Evolutionary conservation across 805 yeast species (phyloP), one percentile per base, ranked within the genome.

Genomic region (Vanderwaltozyma tropicalis): DNA sequence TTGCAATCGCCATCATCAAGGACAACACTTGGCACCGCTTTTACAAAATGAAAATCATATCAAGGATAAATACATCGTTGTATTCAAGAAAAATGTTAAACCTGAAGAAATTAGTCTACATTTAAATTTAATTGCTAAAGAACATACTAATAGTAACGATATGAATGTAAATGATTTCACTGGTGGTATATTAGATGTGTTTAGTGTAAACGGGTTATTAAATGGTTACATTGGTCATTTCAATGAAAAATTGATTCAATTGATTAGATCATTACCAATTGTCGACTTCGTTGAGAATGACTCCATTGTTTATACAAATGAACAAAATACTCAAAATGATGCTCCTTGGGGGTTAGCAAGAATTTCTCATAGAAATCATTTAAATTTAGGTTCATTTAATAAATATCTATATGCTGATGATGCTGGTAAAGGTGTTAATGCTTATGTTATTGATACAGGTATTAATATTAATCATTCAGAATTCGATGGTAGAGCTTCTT

Each of bases 331-430:
- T 42, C 92, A 86, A 66, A 72, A 73, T 46, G 87, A 87, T 44
- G 88, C 95, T 21, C 94, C 95, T 33, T 87, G 96, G 96, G 96
- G 96, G 52, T 72, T 87, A 45, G 83, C 94, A 19, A 76, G 96
- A 69, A 76, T 87, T 43, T 82, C 95, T 19, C 95, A 86, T 65
- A 74, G 88, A 62, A 74, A 77, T 41, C 69, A 78, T 14, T 68
- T 80, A 53, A 74, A 76, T 45, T 68, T 81, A 44, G 79, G 79
- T 41, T 71, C 79, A 37, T 79, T 78, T 66, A 78, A 77, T 63
- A 79, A 79, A 59, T 85, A 85, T 61, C 53, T 79, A 41, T 83
- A 72, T 58, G 85, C 81, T 47, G 69, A 69, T 45, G 73, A 74
- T 34, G 92, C 79, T 34, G 95, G 94, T 55, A 69, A 78, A 50